Conservation (phyloP, 2,329 filamentous ascomycete species). For the Trichoderma atroviride region DNA sequence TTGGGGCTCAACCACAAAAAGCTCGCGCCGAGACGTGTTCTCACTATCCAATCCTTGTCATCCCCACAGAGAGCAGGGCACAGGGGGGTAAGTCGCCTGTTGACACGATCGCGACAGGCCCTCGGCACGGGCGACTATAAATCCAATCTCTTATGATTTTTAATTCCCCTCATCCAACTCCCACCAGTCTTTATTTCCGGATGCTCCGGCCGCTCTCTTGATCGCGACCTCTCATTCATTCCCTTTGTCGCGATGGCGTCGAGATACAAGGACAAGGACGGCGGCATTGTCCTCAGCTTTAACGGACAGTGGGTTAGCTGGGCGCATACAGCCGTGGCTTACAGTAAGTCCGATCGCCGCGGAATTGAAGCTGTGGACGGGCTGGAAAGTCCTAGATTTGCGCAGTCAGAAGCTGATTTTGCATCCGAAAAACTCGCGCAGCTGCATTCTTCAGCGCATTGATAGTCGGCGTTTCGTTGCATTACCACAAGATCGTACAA, state of each 20-base stretch:
- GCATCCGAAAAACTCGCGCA: conserved; percentile 38
- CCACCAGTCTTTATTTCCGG: conserved; percentile 31
- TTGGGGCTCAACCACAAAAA: conserved; percentile 22
- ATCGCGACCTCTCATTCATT: conserved; percentile 29
- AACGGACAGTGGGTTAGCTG: conserved; percentile 91
- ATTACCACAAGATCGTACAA: conserved; percentile 96
- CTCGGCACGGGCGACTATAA: conserved; percentile 29
- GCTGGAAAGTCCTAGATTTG: background rate
- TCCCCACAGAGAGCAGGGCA: conserved; percentile 24
- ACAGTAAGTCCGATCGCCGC: conserved; percentile 57
- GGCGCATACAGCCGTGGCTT: conserved; percentile 81
- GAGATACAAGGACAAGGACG: conserved; percentile 67
- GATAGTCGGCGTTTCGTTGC: conserved; percentile 75
- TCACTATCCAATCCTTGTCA: conserved; percentile 21
- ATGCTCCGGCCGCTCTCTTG: conserved; percentile 39
- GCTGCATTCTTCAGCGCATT: conserved; percentile 86
- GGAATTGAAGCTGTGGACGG: background rate
- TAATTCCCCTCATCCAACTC: conserved; percentile 21
- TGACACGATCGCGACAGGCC: conserved; percentile 29
- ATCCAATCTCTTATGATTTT: conserved; percentile 24
- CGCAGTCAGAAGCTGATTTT: conserved; percentile 30
- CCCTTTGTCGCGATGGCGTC: conserved; percentile 38
- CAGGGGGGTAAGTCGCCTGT: conserved; percentile 23
- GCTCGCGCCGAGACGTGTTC: conserved; percentile 26
- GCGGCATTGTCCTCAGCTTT: conserved; percentile 63